phyloP scores from a whole-genome alignment of 495 filamentous ascomycete genomes.

The Aspergillus nidulans region DNA sequence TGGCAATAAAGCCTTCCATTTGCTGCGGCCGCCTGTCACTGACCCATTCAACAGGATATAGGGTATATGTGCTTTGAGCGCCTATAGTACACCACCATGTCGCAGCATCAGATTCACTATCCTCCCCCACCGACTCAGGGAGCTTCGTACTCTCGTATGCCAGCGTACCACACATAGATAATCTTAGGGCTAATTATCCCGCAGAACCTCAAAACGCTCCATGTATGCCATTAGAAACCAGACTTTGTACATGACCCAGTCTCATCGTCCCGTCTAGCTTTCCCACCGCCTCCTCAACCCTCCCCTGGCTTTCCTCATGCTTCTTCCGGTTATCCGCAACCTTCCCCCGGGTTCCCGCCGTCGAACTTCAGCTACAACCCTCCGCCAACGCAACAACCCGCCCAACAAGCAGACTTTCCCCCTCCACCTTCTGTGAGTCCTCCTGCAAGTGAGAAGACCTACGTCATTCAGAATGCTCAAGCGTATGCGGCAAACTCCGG shows the following conservation, averaged over 20 bases:
- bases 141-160: conserved; percentile 8
- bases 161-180: background rate
- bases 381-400: conserved; percentile 26
- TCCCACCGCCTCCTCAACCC: conserved; percentile 10
- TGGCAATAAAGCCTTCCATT: too few species aligned
- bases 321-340: conserved; percentile 11
- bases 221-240: background rate
- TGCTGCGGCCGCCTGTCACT: too few species aligned
- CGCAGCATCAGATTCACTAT: conserved; percentile 9
- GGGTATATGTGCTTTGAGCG: background rate
- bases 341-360: conserved; percentile 25
- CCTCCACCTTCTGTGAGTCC: conserved; percentile 16
- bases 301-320: conserved; percentile 5
- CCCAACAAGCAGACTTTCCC: conserved; percentile 7
- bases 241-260: background rate
- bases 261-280: conserved; percentile 4
- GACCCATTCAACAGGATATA: background rate
- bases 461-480: conserved; percentile 14
- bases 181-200: background rate
- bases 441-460: conserved; percentile 20
- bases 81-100: conserved; percentile 1
- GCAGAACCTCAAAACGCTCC: conserved; percentile 5
- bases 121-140: conserved; percentile 13
- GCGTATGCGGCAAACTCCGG: conserved; percentile 2
- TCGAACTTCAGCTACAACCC: conserved; percentile 37